Evolutionary conservation across 1,139 yeast genomes (phyloP).

Genomic region (Chernovozyma sophiae-reginae): DNA sequence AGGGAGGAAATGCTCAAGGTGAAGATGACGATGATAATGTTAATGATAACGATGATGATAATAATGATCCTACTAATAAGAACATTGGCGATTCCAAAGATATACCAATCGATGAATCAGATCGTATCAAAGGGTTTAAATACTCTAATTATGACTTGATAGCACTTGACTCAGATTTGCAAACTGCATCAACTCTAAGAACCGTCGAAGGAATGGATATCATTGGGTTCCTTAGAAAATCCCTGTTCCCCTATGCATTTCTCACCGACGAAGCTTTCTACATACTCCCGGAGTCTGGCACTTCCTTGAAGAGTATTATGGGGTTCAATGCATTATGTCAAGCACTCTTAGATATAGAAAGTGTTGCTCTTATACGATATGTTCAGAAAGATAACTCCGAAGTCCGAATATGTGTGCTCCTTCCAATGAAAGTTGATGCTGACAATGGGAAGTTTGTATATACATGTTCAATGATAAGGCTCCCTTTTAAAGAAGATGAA

Average conservation of each 20-base stretch:
- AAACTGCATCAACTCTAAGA: constrained; percentile 37
- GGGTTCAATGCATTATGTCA: constrained; percentile 54
- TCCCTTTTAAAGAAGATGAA: constrained; percentile 83
- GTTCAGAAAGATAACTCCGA: constrained; percentile 48
- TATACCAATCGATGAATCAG: constrained; percentile 11
- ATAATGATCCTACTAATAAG: constrained; percentile 16
- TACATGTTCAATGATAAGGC: constrained; percentile 35
- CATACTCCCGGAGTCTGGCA: constrained; percentile 44
- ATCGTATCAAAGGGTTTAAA: constrained; percentile 51
- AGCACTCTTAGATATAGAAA: constrained; percentile 44
- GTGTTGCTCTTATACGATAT: constrained; percentile 59
- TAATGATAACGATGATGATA: constrained; percentile 16
- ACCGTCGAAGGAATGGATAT: constrained; percentile 56
- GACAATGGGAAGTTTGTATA: constrained; percentile 16
- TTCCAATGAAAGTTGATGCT: constrained; percentile 39
- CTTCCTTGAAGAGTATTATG: constrained; percentile 32
- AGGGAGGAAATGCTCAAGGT: constrained; percentile 13
- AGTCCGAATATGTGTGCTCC: constrained; percentile 53
- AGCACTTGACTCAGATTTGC: constrained; percentile 37
- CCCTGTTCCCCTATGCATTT: constrained; percentile 53
- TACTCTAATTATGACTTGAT: constrained; percentile 55
- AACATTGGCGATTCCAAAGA: constrained; percentile 19
- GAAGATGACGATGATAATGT: constrained; percentile 19
- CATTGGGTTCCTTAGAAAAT: constrained; percentile 51
- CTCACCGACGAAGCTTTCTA: constrained; percentile 56